Base-by-base conservation (phyloP, 345 rosid species). In the Citrus inodora region DNA sequence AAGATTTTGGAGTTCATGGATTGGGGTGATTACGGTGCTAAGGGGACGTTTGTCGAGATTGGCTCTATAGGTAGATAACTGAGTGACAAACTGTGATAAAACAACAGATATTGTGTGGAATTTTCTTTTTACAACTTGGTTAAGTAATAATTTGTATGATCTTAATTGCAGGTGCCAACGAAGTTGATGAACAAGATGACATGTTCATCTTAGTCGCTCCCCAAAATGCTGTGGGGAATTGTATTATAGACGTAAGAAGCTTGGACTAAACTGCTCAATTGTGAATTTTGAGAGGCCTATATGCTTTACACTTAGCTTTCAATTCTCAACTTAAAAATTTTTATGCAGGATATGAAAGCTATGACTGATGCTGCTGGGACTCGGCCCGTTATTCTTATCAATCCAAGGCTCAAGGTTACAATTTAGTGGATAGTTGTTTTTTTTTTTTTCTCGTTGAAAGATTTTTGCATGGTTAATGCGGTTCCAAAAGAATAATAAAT, bases 1-100 rank as follows among this genome's bases (percentile, higher is more conserved):
- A 91, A 87, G 88, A 95, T 95, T 66, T 87, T 95, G 88, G 99
- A 95, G 86, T 92, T 79, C 81, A 95, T 95, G 99, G 99, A 95
- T 82, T 95, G 98, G 99, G 98, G 98, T 42, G 90, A 90, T 33
- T 84, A 95, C 77, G 97, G 86, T 70, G 96, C 97, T 40, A 84
- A 82, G 82, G 99, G 93, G 51, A 92, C 92, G 33, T 95, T 95
- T 76, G 81, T 95, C 82, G 84, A 93, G 51, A 76, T 95, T 76
- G 98, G 97, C 82, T 89, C 97, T 37, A 89, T 95, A 87, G 99
- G 98, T 94, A 88, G 38, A 46, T 14, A 19, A 14, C 32, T 35
- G 27, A 16, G 59, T 53, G 19, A 42, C 35, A 13, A 24, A 17
- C 22, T 53, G 58, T 53, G 58, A 53, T 6, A 53, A 51, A 17